Evolutionary conservation across 306 rosid species (phyloP), one percentile per base, ranked within the genome.

Genomic region (Leucaena leucocephala): DNA sequence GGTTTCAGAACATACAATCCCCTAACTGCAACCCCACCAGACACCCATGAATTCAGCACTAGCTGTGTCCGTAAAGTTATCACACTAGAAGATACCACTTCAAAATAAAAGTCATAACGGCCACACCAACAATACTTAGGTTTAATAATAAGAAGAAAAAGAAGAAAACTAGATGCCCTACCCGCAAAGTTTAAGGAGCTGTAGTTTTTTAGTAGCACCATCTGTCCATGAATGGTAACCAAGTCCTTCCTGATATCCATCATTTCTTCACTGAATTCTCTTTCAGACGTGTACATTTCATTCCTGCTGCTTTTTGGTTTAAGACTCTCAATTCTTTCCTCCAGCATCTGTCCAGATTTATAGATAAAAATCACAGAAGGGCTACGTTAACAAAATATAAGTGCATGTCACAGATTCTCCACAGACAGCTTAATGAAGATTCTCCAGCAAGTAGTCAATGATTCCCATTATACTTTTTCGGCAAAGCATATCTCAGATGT

Each of bases 111-210:
- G 64, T 64, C 77, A 61, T 36, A 14, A 55, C 11, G 61, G 45
- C 76, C 74, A 52, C 55, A 75, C 57, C 66, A 49, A 8, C 11
- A 45, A 52, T 42, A 71, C 68, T 27, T 78, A 66, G 7, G 65
- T 74, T 68, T 45, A 33, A 36, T 59, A 54, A 27, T 4, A 40
- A 50, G 7, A 54, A 19, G 27, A 16, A 50, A 2, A 16, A 52
- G 59, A n/a, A 27, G 52, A 55, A 13, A 33, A 78, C 61, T 33
- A 68, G 40, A 75, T 67, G 67, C 15, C 45, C 35, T 86, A 93
- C 99, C 99, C 77, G 97, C 96, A 87, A 95, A 95, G 84, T 95
- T 95, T 83, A 95, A 81, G 80, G 98, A 95, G 80, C 99, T 95
- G 80, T 93, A 95, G 80, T 87, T 95, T 86, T 93, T 93, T 2